Percentiles rank a stretch among this genome's conserved stretches.
These are phyloP conservation scores for Dactylellina drechsleri DNA, from an alignment of 2,329 filamentous ascomycete species.

Conservation along the genomic window DNA sequence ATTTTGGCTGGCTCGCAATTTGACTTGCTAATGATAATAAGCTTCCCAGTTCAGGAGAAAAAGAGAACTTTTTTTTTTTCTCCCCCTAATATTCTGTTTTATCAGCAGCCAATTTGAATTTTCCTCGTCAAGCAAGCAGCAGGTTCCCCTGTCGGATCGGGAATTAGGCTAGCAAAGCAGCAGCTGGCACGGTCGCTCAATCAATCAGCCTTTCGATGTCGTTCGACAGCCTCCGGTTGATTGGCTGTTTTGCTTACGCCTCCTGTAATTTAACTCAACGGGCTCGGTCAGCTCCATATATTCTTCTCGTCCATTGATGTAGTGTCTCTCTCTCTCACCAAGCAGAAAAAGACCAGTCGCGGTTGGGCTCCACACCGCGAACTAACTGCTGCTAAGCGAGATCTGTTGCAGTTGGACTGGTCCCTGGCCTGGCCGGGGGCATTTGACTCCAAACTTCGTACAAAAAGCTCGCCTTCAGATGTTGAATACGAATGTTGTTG, in stretches of 20 bases:
- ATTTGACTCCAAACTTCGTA: background rate
- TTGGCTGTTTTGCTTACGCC: background rate
- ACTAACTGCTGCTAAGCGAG: constrained; percentile 23
- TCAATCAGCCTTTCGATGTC: background rate
- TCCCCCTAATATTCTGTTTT: background rate
- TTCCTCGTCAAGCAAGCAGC: background rate
- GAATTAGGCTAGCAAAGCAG: constrained; percentile 8
- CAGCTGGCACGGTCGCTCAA: background rate
- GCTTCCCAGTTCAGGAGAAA: constrained; percentile 2
- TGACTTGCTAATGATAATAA: background rate
- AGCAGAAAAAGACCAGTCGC: no score
- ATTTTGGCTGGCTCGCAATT: background rate
- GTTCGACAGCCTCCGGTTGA: no score
- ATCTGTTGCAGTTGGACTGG: constrained; percentile 6
- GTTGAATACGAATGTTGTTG: background rate
- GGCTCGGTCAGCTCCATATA: background rate
- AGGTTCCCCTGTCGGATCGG: constrained; percentile 12
- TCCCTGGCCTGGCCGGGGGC: background rate
- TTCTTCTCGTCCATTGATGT: constrained; percentile 17
- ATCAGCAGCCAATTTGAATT: constrained; percentile 15
- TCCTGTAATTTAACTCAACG: constrained; percentile 14
- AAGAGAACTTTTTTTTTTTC: background rate
- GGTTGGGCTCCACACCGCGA: no score
- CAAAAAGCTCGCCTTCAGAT: background rate
- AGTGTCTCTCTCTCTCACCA: constrained; percentile 1